Base-by-base conservation (phyloP, 805 yeast species). In the Yamadazyma sp. region DNA sequence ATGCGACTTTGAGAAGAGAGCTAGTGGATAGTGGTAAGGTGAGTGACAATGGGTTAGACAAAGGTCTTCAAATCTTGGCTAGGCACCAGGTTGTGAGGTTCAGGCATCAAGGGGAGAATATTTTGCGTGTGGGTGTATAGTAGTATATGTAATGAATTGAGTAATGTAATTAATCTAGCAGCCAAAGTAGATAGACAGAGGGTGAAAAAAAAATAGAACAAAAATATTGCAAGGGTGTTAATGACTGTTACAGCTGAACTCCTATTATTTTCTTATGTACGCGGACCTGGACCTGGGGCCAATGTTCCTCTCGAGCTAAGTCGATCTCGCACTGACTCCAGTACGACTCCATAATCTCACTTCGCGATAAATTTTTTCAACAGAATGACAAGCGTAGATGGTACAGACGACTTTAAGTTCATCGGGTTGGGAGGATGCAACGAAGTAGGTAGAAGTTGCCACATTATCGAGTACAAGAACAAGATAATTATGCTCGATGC, bases 361-460 rank as follows among this genome's bases (percentile, higher is more conserved):
- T 6, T 17, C 28, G 27, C 34, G 34, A 30, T n/a, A 7, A 19
- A 22, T 20, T 13, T 35, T 20, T 35, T 25, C 31, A 34, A 19
- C 13, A 29, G 13, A 19, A 35, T 28, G 31, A 28, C 25, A 24
- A 37, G 23, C n/a, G 36, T 33, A 12, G 67, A 64, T 36, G 65
- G 57, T 38, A 50, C 64, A 32, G 73, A 68, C 21, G 57, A 57
- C 47, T 68, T 69, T 54, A 78, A 77, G 56, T 93, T 93, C 66
- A 78, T 85, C 44, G 90, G 95, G 16, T 73, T 93, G 5, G 99
- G 99, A 6, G 99, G 98, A n/a, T 95, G 98, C 46, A 87, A 84
- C 50, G 99, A 93, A 59, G 99, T 93, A 5, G 99, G 99, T 3
- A 67, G 99, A 42, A 87, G 96, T 22, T 91, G 98, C 55, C 99